A percentile compares a stretch with the other conserved stretches of the same genome.
Evolutionary conservation across 768 basidiomycete genomes (phyloP).

Genomic region (Lactifluus rugatus): DNA sequence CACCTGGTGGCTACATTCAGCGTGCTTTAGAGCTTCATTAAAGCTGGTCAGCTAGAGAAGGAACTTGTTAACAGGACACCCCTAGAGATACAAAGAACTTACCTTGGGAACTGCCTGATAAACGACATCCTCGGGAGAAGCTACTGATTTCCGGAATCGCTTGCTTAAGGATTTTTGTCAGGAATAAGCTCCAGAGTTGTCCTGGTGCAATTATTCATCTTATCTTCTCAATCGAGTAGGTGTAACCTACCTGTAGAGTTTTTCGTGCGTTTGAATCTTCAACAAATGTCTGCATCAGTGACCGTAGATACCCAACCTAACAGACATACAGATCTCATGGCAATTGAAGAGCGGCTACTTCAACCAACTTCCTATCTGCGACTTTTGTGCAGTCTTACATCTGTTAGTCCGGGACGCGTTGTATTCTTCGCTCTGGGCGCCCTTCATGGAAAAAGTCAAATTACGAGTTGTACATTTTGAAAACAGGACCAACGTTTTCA

Average conservation of each 20-base stretch:
- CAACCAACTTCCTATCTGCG: slow-evolving; percentile 81
- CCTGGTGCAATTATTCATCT: slow-evolving; percentile 35
- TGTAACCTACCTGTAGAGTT: slow-evolving; percentile 52
- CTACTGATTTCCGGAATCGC: slow-evolving; percentile 75
- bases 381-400: slow-evolving; percentile 94
- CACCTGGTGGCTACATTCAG: slow-evolving; percentile 41
- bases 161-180: slow-evolving; percentile 85
- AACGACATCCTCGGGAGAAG: slow-evolving; percentile 89
- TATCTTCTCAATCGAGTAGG: background rate
- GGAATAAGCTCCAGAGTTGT: slow-evolving; percentile 90
- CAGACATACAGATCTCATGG: slow-evolving; percentile 74
- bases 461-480: background rate
- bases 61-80: background rate
- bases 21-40: slow-evolving; percentile 48
- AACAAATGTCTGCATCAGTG: slow-evolving; percentile 48
- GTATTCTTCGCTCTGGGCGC: slow-evolving; percentile 66
- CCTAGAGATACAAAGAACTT: background rate
- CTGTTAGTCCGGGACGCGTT: slow-evolving; percentile 87
- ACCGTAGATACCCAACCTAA: background rate
- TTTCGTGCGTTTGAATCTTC: slow-evolving; percentile 66
- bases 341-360: slow-evolving; percentile 93
- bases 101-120: slow-evolving; percentile 91
- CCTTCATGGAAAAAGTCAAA: slow-evolving; percentile 27
- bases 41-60: slow-evolving; percentile 59
- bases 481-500: slow-evolving; percentile 27